These are phyloP conservation scores for Apiospora pterosperma DNA, from an alignment of 2,329 filamentous ascomycete species.

Conservation along the genomic window DNA sequence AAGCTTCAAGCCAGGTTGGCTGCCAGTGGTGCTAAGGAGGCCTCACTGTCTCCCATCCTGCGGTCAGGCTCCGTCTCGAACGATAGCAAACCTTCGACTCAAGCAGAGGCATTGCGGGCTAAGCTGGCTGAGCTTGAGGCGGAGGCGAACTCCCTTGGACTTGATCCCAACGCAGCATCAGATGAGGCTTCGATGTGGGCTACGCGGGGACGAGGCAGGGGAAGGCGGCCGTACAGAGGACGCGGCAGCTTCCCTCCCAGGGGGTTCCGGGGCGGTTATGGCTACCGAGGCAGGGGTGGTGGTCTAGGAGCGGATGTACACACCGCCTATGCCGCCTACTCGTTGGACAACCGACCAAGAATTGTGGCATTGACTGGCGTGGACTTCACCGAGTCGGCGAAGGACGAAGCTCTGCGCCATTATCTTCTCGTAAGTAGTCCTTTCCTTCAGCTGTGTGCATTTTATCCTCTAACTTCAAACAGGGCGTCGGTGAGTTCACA, in stretches of 20 bases:
- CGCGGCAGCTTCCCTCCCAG: slow-evolving; percentile 33
- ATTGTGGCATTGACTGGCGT: slow-evolving; percentile 62
- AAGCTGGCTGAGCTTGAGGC: slow-evolving; percentile 71
- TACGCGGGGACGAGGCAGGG: slow-evolving; percentile 33
- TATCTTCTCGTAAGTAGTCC: slow-evolving; percentile 64
- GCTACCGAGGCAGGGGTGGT: slow-evolving; percentile 42
- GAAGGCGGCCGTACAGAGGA: slow-evolving; percentile 34
- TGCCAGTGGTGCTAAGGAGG: slow-evolving; percentile 38
- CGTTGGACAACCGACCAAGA: slow-evolving; percentile 73
- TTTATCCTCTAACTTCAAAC: neutral
- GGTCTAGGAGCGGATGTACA: slow-evolving; percentile 31
- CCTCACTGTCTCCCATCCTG: slow-evolving; percentile 15
- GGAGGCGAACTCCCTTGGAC: slow-evolving; percentile 66
- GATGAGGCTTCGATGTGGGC: slow-evolving; percentile 38
- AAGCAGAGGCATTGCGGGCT: slow-evolving; percentile 65
- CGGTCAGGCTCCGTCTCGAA: slow-evolving; percentile 10
- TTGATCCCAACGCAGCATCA: slow-evolving; percentile 54
- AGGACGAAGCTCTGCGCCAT: slow-evolving; percentile 68
- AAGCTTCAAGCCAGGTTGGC: slow-evolving; percentile 60
- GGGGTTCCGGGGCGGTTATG: slow-evolving; percentile 37
- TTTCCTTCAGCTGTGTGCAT: neutral
- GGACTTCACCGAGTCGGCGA: slow-evolving; percentile 58
- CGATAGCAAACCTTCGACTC: slow-evolving; percentile 32
- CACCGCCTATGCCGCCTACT: slow-evolving; percentile 58
- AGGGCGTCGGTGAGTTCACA: slow-evolving; percentile 62